Base-by-base conservation (phyloP, 31 red algal species). In the Porphyra umbilicalis region DNA sequence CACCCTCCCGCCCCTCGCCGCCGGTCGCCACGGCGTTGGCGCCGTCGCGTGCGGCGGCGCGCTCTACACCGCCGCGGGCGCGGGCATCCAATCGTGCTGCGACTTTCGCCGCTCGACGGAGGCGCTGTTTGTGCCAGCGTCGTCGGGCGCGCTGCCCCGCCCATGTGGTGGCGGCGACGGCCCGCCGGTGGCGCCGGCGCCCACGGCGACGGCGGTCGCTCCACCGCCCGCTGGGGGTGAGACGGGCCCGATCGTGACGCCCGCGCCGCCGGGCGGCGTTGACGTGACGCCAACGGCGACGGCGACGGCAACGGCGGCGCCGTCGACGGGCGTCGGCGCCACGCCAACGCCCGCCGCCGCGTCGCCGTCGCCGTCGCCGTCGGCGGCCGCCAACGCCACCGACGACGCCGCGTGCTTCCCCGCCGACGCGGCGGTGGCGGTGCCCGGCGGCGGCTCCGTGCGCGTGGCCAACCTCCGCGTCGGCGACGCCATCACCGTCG, bases 41-140 rank as follows among this genome's bases (percentile, higher is more conserved):
- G 46, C 77, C 39, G 91, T 88, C 46, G 39, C 86, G 32, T 93
- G 91, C 71, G 83, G 81, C 76, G 85, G 86, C 37, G 85, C 82
- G 2, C 57, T 93, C 33, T 88, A 82, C 85, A 82, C 88, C 71
- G 90, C 85, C 29, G 90, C 85, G 32, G 90, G 90, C 36, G 81
- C 77, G 46, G 46, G 39, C 34, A 82, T 87, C 7, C 81, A 83
- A 15, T 84, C 81, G 1, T 76, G 85, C n/a, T 76, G 90, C 0
- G 36, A 42, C 44, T 38, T 33, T 0, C 82, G 81, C 15, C 78
- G 67, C 5, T 79, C 79, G 37, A 92, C 90, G 6, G 57, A 78
- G 78, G 85, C 85, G 33, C 80, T 77, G 35, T 84, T 76, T 80
- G 85, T 2, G 2, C 2, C 14, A 0, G 57, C 44, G 6, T 11